phyloP scores from a whole-genome alignment of 768 basidiomycete species.

The Leccinum longicurvipes region DNA sequence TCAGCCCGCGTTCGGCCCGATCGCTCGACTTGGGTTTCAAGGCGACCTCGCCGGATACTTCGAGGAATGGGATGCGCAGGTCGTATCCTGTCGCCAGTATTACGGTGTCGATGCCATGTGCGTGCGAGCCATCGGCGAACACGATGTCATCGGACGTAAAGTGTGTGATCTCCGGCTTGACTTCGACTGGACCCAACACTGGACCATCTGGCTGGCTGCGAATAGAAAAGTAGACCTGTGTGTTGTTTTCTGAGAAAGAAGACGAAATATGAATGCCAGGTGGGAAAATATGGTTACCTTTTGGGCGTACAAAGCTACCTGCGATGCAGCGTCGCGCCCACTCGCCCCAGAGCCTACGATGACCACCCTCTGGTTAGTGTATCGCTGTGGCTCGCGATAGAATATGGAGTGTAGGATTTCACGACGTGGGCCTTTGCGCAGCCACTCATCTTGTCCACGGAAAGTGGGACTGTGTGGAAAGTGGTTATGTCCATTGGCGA shows the following conservation, averaged over 20 bases:
- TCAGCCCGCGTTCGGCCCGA: constrained; percentile 26
- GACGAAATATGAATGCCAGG: not conserved
- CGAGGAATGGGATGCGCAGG: constrained; percentile 47
- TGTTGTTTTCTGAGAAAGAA: not conserved
- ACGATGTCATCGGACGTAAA: constrained; percentile 44
- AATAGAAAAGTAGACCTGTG: constrained; percentile 36
- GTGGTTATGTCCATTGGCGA: constrained; percentile 56
- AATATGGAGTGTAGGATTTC: constrained; percentile 52
- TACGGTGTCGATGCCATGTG: constrained; percentile 42
- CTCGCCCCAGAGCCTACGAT: constrained; percentile 48
- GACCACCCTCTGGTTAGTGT: constrained; percentile 41
- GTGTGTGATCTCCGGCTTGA: constrained; percentile 46
- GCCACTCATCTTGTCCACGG: constrained; percentile 49
- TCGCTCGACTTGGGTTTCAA: constrained; percentile 17
- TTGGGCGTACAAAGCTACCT: constrained; percentile 37
- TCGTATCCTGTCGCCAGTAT: constrained; percentile 58
- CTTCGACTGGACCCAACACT: constrained; percentile 20
- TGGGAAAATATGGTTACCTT: constrained; percentile 35
- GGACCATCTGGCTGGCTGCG: constrained; percentile 22
- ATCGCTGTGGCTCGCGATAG: constrained; percentile 47
- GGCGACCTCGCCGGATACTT: constrained; percentile 22
- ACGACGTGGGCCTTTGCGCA: constrained; percentile 32
- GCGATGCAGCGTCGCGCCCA: constrained; percentile 46
- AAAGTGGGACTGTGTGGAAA: constrained; percentile 45
- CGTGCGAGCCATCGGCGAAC: constrained; percentile 44